Evolutionary conservation across 2,329 filamentous ascomycete species (phyloP), one percentile per base, ranked within the genome.

Genomic region (Lithohypha guttulata): DNA sequence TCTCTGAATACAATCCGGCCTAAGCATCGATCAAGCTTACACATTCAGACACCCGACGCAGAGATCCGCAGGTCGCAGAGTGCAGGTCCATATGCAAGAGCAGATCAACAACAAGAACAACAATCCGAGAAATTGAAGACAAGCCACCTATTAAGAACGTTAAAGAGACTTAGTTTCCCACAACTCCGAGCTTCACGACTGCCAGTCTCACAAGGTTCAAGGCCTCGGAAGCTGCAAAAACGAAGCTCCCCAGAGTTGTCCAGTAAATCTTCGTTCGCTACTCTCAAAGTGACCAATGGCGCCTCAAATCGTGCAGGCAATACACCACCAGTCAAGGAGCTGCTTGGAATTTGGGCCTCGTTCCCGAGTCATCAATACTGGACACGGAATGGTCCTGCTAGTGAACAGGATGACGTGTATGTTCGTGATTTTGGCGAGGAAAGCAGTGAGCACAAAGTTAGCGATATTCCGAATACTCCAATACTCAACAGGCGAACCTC

Each of bases 361-460:
- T 53, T 53, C 28, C 51, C 51, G 11, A 49, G 44, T 40, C 46
- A 53, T 36, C 39, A 42, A 5, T 42, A 48, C 30, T 27, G 37
- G 11, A 44, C 42, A 15, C 44, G 51, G 25, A 43, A 44, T 41
- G 49, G 44, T n/a, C 22, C 44, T 19, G 48, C 51, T 31, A 43
- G 44, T n/a, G 17, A 26, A n/a, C 34, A 21, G 13, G 46, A 53
- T 27, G 41, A 43, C 6, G 42, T 53, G 18, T 21, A 25, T 7
- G 36, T 40, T 18, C 36, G 41, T 22, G 51, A 53, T 37, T 53
- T 53, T 23, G 19, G 19, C 11, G 26, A 14, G 10, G 29, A 14
- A 17, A 14, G 15, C 21, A 5, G 3, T 22, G 4, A 10, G 9
- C 17, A 18, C 8, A 14, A 27, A n/a, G 18, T 28, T 15, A 10